These are phyloP conservation scores for Lyophyllum atratum DNA, from an alignment of 768 basidiomycete genomes.

Conservation along the genomic window DNA sequence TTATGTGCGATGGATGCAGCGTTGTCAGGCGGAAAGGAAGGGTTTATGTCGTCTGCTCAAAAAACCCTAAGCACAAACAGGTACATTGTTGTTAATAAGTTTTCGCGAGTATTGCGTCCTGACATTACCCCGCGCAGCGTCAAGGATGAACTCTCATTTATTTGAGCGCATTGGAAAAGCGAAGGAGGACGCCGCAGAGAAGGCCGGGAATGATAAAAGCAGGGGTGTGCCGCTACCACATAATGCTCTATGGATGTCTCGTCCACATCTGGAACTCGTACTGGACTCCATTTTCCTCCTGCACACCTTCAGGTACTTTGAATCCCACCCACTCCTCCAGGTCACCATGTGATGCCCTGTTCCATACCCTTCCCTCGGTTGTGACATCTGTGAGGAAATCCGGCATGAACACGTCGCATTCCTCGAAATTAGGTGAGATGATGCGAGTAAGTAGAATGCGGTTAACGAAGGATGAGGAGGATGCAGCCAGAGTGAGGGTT, in stretches of 20 bases:
- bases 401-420: slow-evolving; percentile 88
- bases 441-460: slow-evolving; percentile 89
- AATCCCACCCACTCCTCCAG: slow-evolving; percentile 81
- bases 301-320: slow-evolving; percentile 71
- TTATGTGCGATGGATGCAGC: slow-evolving; percentile 92
- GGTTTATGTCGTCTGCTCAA: slow-evolving; percentile 89
- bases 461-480: slow-evolving; percentile 54
- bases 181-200: neutral
- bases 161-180: neutral
- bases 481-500: slow-evolving; percentile 48
- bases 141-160: slow-evolving; percentile 50
- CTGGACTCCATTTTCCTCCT: slow-evolving; percentile 79
- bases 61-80: slow-evolving; percentile 98
- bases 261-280: slow-evolving; percentile 99
- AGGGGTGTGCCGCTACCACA: neutral
- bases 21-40: slow-evolving; percentile 88
- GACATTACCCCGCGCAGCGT: slow-evolving; percentile 43
- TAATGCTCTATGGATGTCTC: slow-evolving; percentile 29
- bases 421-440: slow-evolving; percentile 67
- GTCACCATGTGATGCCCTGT: slow-evolving; percentile 56
- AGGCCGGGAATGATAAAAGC: neutral
- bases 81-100: slow-evolving; percentile 40
- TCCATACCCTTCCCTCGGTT: slow-evolving; percentile 48
- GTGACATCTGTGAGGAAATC: slow-evolving; percentile 57
- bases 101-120: neutral